A percentile compares a stretch with the other conserved stretches of the same genome.
phyloP scores from a whole-genome alignment of 2,329 filamentous ascomycete genomes.

The Calycina marina region DNA sequence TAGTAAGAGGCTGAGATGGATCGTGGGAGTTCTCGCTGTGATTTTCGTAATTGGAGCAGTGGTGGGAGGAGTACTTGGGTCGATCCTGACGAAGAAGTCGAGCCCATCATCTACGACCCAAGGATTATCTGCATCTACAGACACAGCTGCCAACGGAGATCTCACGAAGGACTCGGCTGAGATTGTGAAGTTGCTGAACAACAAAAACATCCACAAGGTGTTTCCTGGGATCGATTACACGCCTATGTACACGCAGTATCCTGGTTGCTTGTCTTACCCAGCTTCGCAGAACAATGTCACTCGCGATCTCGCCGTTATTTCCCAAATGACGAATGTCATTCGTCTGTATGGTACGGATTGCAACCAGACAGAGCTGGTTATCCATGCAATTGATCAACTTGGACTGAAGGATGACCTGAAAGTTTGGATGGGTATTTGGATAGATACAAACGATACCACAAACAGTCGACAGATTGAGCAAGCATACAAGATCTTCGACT shows the following conservation, averaged over 20 bases:
- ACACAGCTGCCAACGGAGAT: conserved; percentile 50
- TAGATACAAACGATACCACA: conserved; percentile 70
- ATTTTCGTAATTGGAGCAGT: conserved; percentile 57
- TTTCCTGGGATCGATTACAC: conserved; percentile 96
- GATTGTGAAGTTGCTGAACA: conserved; percentile 71
- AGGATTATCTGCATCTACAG: conserved; percentile 36
- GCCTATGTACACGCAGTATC: conserved; percentile 79
- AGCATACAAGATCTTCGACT: conserved; percentile 71
- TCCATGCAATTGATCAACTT: conserved; percentile 66
- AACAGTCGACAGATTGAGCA: conserved; percentile 69
- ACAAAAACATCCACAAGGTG: conserved; percentile 72
- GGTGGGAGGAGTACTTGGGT: conserved; percentile 59
- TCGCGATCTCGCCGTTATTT: conserved; percentile 76
- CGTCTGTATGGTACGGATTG: conserved; percentile 92
- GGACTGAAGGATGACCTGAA: conserved; percentile 60
- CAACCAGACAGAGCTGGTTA: conserved; percentile 90
- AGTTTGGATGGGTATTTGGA: conserved; percentile 90
- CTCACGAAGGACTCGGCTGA: conserved; percentile 60
- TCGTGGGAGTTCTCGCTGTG: conserved; percentile 48
- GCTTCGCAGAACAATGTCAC: conserved; percentile 92
- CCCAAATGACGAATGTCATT: conserved; percentile 76
- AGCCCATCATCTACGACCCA: conserved; percentile 14
- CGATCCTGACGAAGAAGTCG: conserved; percentile 36
- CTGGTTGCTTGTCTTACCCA: conserved; percentile 60
- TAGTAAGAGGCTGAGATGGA: conserved; percentile 55